Base-by-base conservation (phyloP, 2,329 filamentous ascomycete genomes). In the Phyllosticta citribraziliensis region DNA sequence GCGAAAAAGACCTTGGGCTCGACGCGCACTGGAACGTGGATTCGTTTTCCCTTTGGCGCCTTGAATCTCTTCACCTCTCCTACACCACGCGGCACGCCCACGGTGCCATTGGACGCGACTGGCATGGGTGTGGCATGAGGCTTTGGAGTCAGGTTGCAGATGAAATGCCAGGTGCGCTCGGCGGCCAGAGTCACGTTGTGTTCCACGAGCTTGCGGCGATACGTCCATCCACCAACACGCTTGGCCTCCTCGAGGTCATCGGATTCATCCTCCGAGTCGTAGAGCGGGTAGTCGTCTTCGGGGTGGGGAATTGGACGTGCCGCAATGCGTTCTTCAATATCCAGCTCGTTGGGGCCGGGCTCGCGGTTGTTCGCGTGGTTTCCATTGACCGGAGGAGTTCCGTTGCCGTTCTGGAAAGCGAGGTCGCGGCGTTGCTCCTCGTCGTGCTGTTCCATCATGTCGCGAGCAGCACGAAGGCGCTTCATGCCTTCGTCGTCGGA, bases 1-100 rank as follows among this genome's bases (percentile, higher is more conserved):
- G 94, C 94, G 72, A 99, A 96, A 74, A 91, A 96, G 57, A 99
- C 94, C 77, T 99, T 99, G 35, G 94, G 94, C 75, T 99, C 94
- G 35, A 99, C 92, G 56, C 94, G 86, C 60, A 97, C 88, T 14
- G 93, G 93, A 24, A 99, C 94, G 69, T 97, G 93, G 63, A 99
- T 97, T 73, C 73, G 76, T 84, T 92, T 93, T 59, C 89, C 89
- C 72, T 84, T 86, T 12, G 89, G 89, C 9, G 89, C 88, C 71
- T 85, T 87, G 77, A 91, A 80, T 11, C 75, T 69, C 70, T 78
- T 79, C 63, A 72, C 74, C 65, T 69, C 72, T 57, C 68, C 78
- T 5, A 11, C 11, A 63, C 66, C 70, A 68, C 70, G 75, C 1
- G 78, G 77, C 2, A 82, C 72, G 11, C 78, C 78, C 62, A 80